Base-by-base conservation (phyloP, 305 asterid genomes). In the Fraxinus platypoda region DNA sequence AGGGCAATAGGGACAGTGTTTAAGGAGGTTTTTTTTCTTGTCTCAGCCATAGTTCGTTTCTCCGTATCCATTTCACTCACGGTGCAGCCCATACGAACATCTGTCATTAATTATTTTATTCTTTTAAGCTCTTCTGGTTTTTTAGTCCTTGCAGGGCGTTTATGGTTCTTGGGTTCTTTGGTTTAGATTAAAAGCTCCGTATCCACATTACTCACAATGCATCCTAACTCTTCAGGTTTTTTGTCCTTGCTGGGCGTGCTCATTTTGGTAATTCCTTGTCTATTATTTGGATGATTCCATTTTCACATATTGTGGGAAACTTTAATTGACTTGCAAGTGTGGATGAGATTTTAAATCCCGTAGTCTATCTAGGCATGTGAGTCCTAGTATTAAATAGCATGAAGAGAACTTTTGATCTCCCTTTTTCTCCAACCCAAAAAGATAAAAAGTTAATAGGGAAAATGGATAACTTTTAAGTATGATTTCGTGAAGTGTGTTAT, bases 61-160 rank as follows among this genome's bases (percentile, higher is more conserved):
- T 38, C 35, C 4, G 33, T 64, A 68, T 74, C 26, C 64, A 82
- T 66, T 19, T 43, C 37, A 28, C 74, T 78, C 78, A 78, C 85
- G 74, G 12, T 37, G 46, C 85, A 78, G 43, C 43, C 43, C 31
- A 23, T 77, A 33, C 21, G 46, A 73, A 52, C 15, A 38, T 70
- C 19, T 41, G 59, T 75, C 70, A 73, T 70, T 78, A 80, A 68
- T 34, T 57, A 41, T 15, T 21, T 64, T 35, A 74, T 33, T 0
- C 52, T 21, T 79, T 8, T 26, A 8, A 34, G 3, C 74, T 26
- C 21, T 83, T 78, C 70, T 82, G 76, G 35, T 26, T 13, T 38
- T 13, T 38, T 8, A 4, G 15, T 19, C 33, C 72, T 8, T 2
- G 33, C 72, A 23, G 31, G 72, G 30, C 30, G 12, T 19, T 8